A percentile compares a stretch with the other conserved stretches of the same genome.
phyloP scores from a whole-genome alignment of 2,329 filamentous ascomycete species.

The Pseudofabraea citricarpa region DNA sequence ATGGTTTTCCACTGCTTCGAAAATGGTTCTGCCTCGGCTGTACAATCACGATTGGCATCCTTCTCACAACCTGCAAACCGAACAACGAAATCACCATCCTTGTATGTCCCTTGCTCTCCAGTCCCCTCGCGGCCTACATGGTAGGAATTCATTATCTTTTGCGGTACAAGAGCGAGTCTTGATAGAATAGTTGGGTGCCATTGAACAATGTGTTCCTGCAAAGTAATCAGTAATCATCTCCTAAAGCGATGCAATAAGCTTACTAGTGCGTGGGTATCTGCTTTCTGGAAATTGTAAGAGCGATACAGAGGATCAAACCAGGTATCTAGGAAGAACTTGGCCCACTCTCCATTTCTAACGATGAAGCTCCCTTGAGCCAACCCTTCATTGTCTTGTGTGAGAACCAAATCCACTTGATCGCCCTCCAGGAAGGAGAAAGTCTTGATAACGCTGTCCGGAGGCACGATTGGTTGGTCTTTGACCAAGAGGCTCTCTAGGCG shows the following conservation, averaged over 20 bases:
- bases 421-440: slow-evolving; percentile 81
- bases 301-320: slow-evolving; percentile 96
- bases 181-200: slow-evolving; percentile 97
- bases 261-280: slow-evolving; percentile 86
- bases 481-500: slow-evolving; percentile 77
- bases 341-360: slow-evolving; percentile 81
- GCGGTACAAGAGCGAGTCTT: slow-evolving; percentile 84
- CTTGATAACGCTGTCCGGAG: slow-evolving; percentile 94
- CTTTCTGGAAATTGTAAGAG: slow-evolving; percentile 94
- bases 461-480: slow-evolving; percentile 79
- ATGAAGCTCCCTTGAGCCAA: slow-evolving; percentile 74
- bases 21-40: slow-evolving; percentile 54
- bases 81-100: slow-evolving; percentile 80
- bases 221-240: slow-evolving; percentile 6
- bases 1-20: slow-evolving; percentile 28
- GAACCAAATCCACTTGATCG: slow-evolving; percentile 72
- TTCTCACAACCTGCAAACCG: slow-evolving; percentile 71
- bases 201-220: slow-evolving; percentile 79
- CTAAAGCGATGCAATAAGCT: slow-evolving; percentile 24
- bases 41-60: slow-evolving; percentile 54
- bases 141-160: slow-evolving; percentile 79
- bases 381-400: slow-evolving; percentile 81
- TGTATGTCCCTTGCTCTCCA: slow-evolving; percentile 57
- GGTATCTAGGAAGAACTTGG: slow-evolving; percentile 84
- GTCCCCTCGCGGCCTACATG: slow-evolving; percentile 34